These are phyloP conservation scores for Mallotus japonicus DNA, from an alignment of 441 rosid genomes.

Conservation along the genomic window DNA sequence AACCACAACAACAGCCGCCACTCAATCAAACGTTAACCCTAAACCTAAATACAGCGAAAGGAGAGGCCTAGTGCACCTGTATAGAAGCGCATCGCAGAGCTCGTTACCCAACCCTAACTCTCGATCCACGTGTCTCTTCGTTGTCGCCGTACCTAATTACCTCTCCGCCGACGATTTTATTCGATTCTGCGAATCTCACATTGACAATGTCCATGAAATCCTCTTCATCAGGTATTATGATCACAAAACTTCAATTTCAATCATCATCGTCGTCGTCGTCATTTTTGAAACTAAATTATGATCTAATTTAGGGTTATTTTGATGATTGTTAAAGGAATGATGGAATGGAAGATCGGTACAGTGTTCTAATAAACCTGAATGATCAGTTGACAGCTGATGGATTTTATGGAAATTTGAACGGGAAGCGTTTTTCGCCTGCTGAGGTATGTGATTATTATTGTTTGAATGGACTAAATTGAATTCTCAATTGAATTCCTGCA, in stretches of 20 bases:
- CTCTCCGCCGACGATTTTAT: slow-evolving; percentile 68
- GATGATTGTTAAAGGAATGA: slow-evolving; percentile 53
- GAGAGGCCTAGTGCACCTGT: slow-evolving; percentile 74
- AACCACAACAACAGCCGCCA: slow-evolving; percentile 23
- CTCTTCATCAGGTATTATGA: slow-evolving; percentile 59
- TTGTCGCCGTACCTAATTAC: slow-evolving; percentile 90
- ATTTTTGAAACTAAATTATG: not conserved
- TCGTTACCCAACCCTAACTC: slow-evolving; percentile 67
- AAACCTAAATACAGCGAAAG: slow-evolving; percentile 52
- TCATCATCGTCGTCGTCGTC: not conserved
- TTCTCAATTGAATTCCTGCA: too few relatives aligned
- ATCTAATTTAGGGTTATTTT: not conserved
- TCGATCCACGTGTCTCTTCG: slow-evolving; percentile 66
- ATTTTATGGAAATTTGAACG: slow-evolving; percentile 58
- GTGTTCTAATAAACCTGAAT: slow-evolving; percentile 60
- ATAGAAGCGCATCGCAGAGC: slow-evolving; percentile 54
- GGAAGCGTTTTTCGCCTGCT: slow-evolving; percentile 65
- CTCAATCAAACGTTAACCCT: slow-evolving; percentile 20
- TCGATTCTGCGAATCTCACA: slow-evolving; percentile 55
- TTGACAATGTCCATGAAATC: slow-evolving; percentile 47
- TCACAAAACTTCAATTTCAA: too few relatives aligned
- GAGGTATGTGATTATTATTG: slow-evolving; percentile 46
- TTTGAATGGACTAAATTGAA: too few relatives aligned
- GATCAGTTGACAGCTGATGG: slow-evolving; percentile 60
- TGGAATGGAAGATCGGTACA: slow-evolving; percentile 89